Conservation (phyloP, 441 rosid species). For the Hypseocharis bilobata region DNA sequence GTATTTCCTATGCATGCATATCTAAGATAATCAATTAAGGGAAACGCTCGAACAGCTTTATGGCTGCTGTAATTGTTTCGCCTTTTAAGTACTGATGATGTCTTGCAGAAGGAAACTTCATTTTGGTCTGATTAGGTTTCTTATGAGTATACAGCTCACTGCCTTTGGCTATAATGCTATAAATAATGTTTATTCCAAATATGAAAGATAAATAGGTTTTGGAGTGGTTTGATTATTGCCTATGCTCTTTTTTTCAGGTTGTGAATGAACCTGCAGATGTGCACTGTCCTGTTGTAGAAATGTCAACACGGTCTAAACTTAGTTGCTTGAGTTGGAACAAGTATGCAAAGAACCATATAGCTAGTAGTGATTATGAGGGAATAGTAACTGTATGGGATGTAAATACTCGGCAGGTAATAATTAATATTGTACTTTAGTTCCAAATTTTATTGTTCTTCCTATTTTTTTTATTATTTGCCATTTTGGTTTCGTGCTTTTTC, state of each 20-base stretch:
- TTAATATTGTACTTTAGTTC: not conserved
- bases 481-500: slow-evolving; percentile 4
- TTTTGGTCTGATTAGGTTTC: slow-evolving; percentile 7
- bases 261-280: slow-evolving; percentile 67
- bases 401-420: slow-evolving; percentile 75
- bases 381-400: slow-evolving; percentile 97
- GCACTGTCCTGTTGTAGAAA: slow-evolving; percentile 88
- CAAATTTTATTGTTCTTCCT: not conserved
- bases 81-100: slow-evolving; percentile 7
- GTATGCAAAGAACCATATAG: slow-evolving; percentile 77
- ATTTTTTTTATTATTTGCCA: not conserved
- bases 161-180: not conserved
- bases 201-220: not conserved
- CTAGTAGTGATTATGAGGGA: slow-evolving; percentile 98
- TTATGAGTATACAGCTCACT: not conserved
- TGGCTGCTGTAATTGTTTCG: not conserved
- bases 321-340: slow-evolving; percentile 99
- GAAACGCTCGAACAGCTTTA: not conserved
- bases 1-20: not conserved
- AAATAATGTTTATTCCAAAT: not conserved
- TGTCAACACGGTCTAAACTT: slow-evolving; percentile 92
- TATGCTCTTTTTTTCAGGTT: slow-evolving; percentile 45
- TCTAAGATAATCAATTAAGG: not conserved
- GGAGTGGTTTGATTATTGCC: slow-evolving; percentile 11
- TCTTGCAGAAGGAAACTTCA: slow-evolving; percentile 1